Conservation (phyloP, 345 rosid genomes). For the Crucihimalaya himalaica region DNA sequence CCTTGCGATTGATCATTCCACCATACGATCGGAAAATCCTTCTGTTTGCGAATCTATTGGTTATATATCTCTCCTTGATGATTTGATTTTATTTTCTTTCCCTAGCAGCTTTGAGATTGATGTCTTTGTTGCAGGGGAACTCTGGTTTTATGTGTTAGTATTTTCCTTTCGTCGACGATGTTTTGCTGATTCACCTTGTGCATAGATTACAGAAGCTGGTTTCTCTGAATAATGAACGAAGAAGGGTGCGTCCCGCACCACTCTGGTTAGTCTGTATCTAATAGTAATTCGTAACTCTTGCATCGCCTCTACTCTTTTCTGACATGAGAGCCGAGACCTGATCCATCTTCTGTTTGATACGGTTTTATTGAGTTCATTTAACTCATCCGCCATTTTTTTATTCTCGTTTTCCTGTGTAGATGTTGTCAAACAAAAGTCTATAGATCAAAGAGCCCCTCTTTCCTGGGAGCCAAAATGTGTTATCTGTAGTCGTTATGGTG, state of each 20-base stretch:
- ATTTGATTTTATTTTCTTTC: background rate
- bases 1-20: background rate
- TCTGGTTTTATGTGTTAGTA: background rate
- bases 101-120: background rate
- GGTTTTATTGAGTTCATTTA: background rate
- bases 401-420: constrained; percentile 30
- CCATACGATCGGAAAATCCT: constrained; percentile 2
- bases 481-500: constrained; percentile 82
- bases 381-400: background rate
- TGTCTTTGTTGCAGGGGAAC: background rate
- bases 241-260: constrained; percentile 6
- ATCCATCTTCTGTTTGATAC: constrained; percentile 4
- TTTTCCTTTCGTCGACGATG: background rate
- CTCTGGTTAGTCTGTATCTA: constrained; percentile 26
- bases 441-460: constrained; percentile 74
- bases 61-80: background rate
- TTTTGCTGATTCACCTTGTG: background rate
- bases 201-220: background rate
- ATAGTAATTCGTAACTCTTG: background rate
- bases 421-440: constrained; percentile 59
- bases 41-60: background rate
- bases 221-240: constrained; percentile 21
- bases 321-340: background rate
- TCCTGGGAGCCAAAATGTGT: constrained; percentile 74
- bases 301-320: background rate